A percentile compares a stretch with the other conserved stretches of the same genome.
Evolutionary conservation across 1,284 basidiomycete species (phyloP).

Genomic region (Psilocybe mexicana): DNA sequence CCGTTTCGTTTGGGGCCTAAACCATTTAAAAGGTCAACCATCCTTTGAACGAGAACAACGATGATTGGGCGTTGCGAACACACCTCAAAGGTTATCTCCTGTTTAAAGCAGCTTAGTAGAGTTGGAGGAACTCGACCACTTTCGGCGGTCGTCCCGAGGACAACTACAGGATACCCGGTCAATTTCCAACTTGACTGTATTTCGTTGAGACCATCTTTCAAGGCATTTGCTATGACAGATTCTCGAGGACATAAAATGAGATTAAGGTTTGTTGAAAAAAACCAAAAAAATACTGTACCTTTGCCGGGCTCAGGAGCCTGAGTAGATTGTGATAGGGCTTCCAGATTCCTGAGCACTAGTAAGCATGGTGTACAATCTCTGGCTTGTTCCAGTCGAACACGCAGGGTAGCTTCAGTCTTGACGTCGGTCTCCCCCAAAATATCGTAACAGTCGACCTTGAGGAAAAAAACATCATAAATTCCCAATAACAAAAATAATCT

Average conservation of each 20-base stretch:
- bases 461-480: background rate
- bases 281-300: slow-evolving; percentile 40
- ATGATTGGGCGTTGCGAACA: slow-evolving; percentile 9
- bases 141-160: slow-evolving; percentile 79
- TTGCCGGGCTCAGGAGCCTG: slow-evolving; percentile 69
- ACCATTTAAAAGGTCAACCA: slow-evolving; percentile 1
- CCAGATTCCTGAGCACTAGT: slow-evolving; percentile 80
- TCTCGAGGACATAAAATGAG: slow-evolving; percentile 35
- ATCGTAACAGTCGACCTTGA: slow-evolving; percentile 84
- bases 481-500: background rate
- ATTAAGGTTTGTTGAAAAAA: background rate
- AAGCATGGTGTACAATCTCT: slow-evolving; percentile 84
- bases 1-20: slow-evolving; percentile 80
- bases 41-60: background rate
- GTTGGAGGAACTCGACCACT: slow-evolving; percentile 66
- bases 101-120: slow-evolving; percentile 83
- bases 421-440: slow-evolving; percentile 79
- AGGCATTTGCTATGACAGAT: slow-evolving; percentile 56
- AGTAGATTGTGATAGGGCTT: slow-evolving; percentile 78
- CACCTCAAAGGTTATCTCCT: slow-evolving; percentile 80
- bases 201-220: slow-evolving; percentile 69
- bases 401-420: slow-evolving; percentile 79
- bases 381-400: slow-evolving; percentile 81
- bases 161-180: slow-evolving; percentile 67
- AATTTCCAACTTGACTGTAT: slow-evolving; percentile 55